Conservation (phyloP, 176 grass and related monocot species). For the Tuctoria greenei region DNA sequence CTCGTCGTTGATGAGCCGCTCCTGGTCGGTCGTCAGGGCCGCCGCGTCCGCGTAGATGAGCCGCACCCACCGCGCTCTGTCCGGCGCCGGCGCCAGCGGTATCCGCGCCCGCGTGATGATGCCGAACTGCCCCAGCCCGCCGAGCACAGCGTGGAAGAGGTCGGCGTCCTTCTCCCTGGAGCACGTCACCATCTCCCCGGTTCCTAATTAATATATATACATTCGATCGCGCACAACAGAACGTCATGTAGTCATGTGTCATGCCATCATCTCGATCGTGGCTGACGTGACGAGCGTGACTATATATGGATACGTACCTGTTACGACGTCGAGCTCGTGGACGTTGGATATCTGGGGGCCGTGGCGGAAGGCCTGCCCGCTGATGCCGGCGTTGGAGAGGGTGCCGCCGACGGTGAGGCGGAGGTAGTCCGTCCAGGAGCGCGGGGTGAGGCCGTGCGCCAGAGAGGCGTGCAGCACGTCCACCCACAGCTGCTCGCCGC, state of each 20-base stretch:
- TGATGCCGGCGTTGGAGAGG: constrained; percentile 74
- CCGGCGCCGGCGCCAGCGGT: constrained; percentile 42
- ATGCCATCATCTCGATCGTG: too few species aligned
- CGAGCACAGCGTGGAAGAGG: constrained; percentile 65
- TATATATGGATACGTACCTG: constrained; percentile 30
- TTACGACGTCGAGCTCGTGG: constrained; percentile 66
- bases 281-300: neutral
- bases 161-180: constrained; percentile 33
- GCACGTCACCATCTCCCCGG: constrained; percentile 53
- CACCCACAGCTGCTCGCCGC: constrained; percentile 82
- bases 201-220: constrained; percentile 2
- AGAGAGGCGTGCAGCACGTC: constrained; percentile 57
- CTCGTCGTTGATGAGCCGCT: constrained; percentile 35
- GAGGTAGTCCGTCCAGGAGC: constrained; percentile 69
- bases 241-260: neutral
- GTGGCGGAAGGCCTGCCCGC: constrained; percentile 54
- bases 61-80: constrained; percentile 50
- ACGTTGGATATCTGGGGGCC: constrained; percentile 79
- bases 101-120: constrained; percentile 70
- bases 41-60: constrained; percentile 48
- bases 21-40: constrained; percentile 45
- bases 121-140: constrained; percentile 73
- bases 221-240: too few species aligned
- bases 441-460: constrained; percentile 42
- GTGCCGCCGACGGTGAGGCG: constrained; percentile 63